Evolutionary conservation across 768 basidiomycete species (phyloP), one percentile per base, ranked within the genome.

Genomic region (Astraeus odoratus): DNA sequence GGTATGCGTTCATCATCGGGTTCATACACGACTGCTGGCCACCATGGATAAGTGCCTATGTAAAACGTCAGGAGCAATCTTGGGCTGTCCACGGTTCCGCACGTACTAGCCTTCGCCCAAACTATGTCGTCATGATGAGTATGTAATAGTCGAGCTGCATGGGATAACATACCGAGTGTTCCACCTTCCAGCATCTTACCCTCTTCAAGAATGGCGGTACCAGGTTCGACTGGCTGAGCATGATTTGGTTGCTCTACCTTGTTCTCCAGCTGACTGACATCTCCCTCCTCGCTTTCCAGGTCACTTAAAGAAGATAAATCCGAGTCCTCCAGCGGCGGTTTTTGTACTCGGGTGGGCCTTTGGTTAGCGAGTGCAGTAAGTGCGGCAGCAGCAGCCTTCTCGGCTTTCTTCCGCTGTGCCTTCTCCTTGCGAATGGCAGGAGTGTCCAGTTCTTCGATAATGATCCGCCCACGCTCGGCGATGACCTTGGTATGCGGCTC

Each of bases 1-100:
- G 85, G 85, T n/a, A 91, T 73, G 0, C 59, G 60, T 1, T 68
- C 61, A 38, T 83, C 77, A 31, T 81, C 77, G 8, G 76, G 73
- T 20, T 81, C 78, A 42, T 74, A 82, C 13, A 93, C 75, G 8
- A 86, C 79, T 8, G 83, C 92, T 31, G 92, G 88, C 82, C 86
- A 95, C 81, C 82, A 94, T 1, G 92, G 92, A 54, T 72, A 93
- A 0, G 81, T 75, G 27, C 69, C 88, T 89, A n/a, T 19, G 47
- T 13, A 22, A 39, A n/a, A 46, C 10, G 8, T 56, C 43, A 63
- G 44, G 5, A 12, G 24, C 13, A 25, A 4, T 19, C 2, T 3
- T 7, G 13, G 8, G 10, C 1, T 7, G 23, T 24, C 34, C 1
- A 8, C 3, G 20, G 36, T 15, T 5, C 22, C 13, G 13, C 10